Evolutionary conservation across 2,329 filamentous ascomycete genomes (phyloP).

Genomic region (Colletotrichum navitas): DNA sequence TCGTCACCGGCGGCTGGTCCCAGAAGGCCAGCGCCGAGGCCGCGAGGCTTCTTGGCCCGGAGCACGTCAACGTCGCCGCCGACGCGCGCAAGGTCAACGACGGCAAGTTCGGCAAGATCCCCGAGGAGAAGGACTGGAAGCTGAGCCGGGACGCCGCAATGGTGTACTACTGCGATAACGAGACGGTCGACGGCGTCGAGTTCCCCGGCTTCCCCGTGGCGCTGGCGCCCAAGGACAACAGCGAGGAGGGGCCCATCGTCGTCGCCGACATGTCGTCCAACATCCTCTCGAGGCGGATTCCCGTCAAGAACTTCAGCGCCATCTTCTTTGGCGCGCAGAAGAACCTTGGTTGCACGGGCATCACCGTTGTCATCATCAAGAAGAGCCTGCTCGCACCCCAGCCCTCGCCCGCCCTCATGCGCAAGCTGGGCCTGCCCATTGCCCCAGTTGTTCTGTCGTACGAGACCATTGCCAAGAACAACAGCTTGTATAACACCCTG

Average conservation of each 20-base stretch:
- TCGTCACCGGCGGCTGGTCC: conserved; percentile 91
- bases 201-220: conserved; percentile 79
- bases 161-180: conserved; percentile 93
- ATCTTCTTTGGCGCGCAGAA: conserved; percentile 97
- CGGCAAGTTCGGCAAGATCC: conserved; percentile 89
- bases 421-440: conserved; percentile 82
- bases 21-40: conserved; percentile 91
- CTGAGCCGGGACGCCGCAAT: conserved; percentile 77
- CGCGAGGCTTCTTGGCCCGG: conserved; percentile 78
- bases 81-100: conserved; percentile 75
- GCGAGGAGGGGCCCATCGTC: conserved; percentile 78
- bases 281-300: conserved; percentile 84
- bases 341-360: conserved; percentile 88
- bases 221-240: conserved; percentile 69
- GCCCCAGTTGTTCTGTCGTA: conserved; percentile 88
- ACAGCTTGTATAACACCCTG: conserved; percentile 95
- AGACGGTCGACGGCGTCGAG: conserved; percentile 94
- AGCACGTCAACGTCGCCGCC: conserved; percentile 83
- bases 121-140: conserved; percentile 81
- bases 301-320: conserved; percentile 81
- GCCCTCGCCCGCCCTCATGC: conserved; percentile 76
- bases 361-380: conserved; percentile 87
- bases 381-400: conserved; percentile 84
- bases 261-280: conserved; percentile 96
- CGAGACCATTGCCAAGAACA: conserved; percentile 89